Evolutionary conservation across 1,139 yeast species (phyloP), one percentile per base, ranked within the genome.

Genomic region (Eremothecium coryli): DNA sequence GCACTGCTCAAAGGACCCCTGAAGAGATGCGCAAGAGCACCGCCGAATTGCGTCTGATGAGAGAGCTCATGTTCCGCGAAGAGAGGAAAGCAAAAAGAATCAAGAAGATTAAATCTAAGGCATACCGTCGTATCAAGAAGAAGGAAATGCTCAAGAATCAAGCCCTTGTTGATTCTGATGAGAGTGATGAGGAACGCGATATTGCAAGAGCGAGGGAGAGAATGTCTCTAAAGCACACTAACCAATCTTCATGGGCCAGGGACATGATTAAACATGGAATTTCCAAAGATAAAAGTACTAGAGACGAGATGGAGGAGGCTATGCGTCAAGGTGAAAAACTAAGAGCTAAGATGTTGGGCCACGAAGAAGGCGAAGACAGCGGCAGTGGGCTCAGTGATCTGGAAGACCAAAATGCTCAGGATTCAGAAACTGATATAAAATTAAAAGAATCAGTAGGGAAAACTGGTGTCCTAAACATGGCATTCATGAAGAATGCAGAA

Each of bases 41-140:
- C 10, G 72, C 75, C 38, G 95, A 90, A 58, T 70, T 90, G 46
- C 71, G 97, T 48, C 61, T 81, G 51, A 86, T 86, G 96, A 73
- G 98, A 44, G 98, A 90, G 53, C 70, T 90, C 43, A 84, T 90
- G 94, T 90, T 86, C 62, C 72, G 97, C 52, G 96, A 90, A 52
- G 96, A 90, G 62, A 74, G 78, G 51, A 79, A 84, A 54, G 86
- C 97, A 14, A 85, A 74, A 58, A 72, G 99, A 49, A 71, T 90
- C 50, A 88, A 88, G 65, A 90, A 88, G 63, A 90, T 90, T 61
- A 90, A 90, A 60, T 85, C 96, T 29, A 93, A 88, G 60, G 72
- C 85, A 5, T 90, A 77, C 61, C 84, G 85, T 51, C 79, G 82
- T 54, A 79, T 88, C 37, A 79, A 82, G 53, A 85, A 88, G 68